A percentile compares a stretch with the other conserved stretches of the same genome.
Conservation (phyloP, 345 rosid species). For the Salix exigua region DNA sequence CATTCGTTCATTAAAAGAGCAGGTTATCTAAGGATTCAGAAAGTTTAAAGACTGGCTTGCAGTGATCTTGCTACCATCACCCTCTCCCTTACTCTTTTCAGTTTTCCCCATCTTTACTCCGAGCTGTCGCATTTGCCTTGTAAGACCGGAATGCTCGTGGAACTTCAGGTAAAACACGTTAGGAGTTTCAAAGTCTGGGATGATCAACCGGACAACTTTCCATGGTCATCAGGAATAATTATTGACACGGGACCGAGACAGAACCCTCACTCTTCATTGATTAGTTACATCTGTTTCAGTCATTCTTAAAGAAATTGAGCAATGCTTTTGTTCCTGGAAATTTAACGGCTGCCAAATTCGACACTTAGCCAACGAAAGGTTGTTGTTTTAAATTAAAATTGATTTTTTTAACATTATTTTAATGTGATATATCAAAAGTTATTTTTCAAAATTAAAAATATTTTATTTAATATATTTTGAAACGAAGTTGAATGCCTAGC, state of each 20-base stretch:
- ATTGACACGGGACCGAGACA: not conserved
- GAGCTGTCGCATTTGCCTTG: not conserved
- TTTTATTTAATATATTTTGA: too few species aligned
- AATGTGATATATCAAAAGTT: too few species aligned
- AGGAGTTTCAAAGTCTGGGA: not conserved
- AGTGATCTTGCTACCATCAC: not conserved
- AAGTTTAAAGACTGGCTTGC: not conserved
- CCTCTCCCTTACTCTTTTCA: not conserved
- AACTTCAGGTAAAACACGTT: not conserved
- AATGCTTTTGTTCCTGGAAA: not conserved
- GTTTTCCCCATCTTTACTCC: not conserved
- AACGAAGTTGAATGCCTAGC: too few species aligned
- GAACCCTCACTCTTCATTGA: not conserved
- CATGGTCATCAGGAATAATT: not conserved
- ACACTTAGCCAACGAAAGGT: slow-evolving; percentile 81
- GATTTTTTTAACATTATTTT: too few species aligned
- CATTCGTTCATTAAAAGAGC: not conserved
- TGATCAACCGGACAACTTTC: not conserved
- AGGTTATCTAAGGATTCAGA: not conserved
- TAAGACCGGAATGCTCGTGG: not conserved
- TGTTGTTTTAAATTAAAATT: slow-evolving; percentile 2
- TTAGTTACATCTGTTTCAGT: not conserved
- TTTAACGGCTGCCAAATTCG: slow-evolving; percentile 61
- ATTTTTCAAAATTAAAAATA: too few species aligned
- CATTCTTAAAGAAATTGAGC: not conserved